These are phyloP conservation scores for Zymoseptoria pseudotritici DNA, from an alignment of 2,329 filamentous ascomycete genomes.

Conservation along the genomic window DNA sequence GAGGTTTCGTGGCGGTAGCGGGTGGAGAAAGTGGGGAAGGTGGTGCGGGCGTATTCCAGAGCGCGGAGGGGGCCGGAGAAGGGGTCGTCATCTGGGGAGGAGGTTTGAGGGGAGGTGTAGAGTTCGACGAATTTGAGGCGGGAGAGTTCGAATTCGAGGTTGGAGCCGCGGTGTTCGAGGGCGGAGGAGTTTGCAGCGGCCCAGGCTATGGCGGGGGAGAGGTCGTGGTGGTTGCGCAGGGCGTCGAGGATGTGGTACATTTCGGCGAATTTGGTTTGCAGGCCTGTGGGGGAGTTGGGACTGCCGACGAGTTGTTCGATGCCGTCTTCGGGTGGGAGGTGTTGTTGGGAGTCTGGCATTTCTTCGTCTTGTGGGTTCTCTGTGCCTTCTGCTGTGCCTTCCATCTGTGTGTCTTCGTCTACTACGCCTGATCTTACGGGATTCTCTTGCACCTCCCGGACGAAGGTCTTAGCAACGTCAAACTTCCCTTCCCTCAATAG, in stretches of 20 bases:
- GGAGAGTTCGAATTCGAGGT: slow-evolving; percentile 89
- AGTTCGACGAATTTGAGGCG: slow-evolving; percentile 85
- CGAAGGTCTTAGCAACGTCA: slow-evolving; percentile 74
- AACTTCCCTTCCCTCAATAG: slow-evolving; percentile 92
- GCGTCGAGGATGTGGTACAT: slow-evolving; percentile 88
- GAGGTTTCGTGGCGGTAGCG: slow-evolving; percentile 74
- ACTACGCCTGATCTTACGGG: background rate
- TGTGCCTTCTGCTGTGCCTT: slow-evolving; percentile 4
- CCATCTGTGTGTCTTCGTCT: slow-evolving; percentile 3
- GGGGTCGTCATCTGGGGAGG: slow-evolving; percentile 19
- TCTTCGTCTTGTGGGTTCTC: slow-evolving; percentile 14
- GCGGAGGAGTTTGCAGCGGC: slow-evolving; percentile 61
- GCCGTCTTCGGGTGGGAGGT: slow-evolving; percentile 3
- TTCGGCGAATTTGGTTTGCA: slow-evolving; percentile 74
- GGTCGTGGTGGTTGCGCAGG: slow-evolving; percentile 62
- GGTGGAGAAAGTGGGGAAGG: slow-evolving; percentile 67
- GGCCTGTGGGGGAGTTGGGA: slow-evolving; percentile 30
- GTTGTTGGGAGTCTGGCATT: slow-evolving; percentile 2
- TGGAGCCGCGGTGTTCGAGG: slow-evolving; percentile 76
- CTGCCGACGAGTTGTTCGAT: slow-evolving; percentile 10
- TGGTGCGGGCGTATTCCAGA: slow-evolving; percentile 64
- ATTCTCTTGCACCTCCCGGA: slow-evolving; percentile 55
- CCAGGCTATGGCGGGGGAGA: slow-evolving; percentile 82
- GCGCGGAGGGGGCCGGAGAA: slow-evolving; percentile 57
- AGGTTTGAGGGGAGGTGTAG: slow-evolving; percentile 55